Evolutionary conservation across 108 stramenopile species (phyloP), one percentile per base, ranked within the genome.

Genomic region (Pinguiococcus pyrenoidosus): DNA sequence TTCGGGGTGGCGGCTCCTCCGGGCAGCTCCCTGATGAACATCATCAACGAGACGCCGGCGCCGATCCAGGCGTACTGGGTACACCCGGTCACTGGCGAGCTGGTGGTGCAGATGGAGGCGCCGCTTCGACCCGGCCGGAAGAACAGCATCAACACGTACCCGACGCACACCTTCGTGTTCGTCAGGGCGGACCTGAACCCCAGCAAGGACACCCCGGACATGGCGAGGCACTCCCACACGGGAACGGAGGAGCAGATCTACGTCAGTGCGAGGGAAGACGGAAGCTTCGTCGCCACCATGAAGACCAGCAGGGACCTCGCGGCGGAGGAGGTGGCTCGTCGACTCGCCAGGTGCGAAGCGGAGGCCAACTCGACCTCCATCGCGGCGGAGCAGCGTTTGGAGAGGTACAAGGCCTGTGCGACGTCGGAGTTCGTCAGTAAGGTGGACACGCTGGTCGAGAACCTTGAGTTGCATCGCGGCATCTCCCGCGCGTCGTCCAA

Each of bases 281-380:
- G 43, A 4, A 44, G 28, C 43, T 35, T 44, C 41, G 36, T 54
- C 43, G 32, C 34, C 26, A 25, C 29, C 0, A 35, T 54, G n/a
- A n/a, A n/a, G 43, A 54, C 54, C 20, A 54, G 43, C 43, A 38
- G 41, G n/a, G 54, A 54, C 43, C 44, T 54, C 42, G 54, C 43
- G 25, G 32, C 44, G 37, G 40, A 54, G 43, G 54, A 44, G 37
- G n/a, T 20, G 1, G 14, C 10, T 14, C 13, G 21, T 10, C 10
- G 1, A 42, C 14, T 8, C 39, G 9, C n/a, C 16, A 14, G 39
- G n/a, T 40, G 10, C 33, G 12, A 36, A 4, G 1, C n/a, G 6
- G 28, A 22, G 0, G 54, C 42, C 13, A 16, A 54, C 23, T 43
- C 44, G 1, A 29, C 9, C 29, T 5, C 20, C 21, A 25, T 24